Conservation (phyloP, 805 yeast species). For the Blastobotrys mokoenaii region DNA sequence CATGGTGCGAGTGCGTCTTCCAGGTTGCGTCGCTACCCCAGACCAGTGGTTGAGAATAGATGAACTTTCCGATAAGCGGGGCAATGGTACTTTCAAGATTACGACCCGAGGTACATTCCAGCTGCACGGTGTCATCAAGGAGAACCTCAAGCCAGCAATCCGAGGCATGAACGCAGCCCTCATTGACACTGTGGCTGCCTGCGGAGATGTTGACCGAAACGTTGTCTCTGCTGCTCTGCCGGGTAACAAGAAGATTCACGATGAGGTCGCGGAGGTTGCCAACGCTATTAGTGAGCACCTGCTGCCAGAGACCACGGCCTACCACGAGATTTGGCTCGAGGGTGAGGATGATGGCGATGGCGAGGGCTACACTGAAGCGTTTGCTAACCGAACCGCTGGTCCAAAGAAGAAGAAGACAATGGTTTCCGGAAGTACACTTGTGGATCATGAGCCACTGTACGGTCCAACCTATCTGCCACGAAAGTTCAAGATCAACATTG, state of each 20-base stretch:
- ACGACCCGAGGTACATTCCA: slow-evolving; percentile 98
- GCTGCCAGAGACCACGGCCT: slow-evolving; percentile 87
- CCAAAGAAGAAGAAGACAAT: slow-evolving; percentile 73
- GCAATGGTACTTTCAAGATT: slow-evolving; percentile 88
- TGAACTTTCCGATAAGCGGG: slow-evolving; percentile 66
- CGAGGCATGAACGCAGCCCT: slow-evolving; percentile 86
- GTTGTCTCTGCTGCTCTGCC: slow-evolving; percentile 92
- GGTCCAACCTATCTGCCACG: slow-evolving; percentile 86
- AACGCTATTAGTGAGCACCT: slow-evolving; percentile 66
- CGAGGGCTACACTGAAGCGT: slow-evolving; percentile 52
- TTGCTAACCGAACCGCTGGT: slow-evolving; percentile 62
- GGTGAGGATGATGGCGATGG: slow-evolving; percentile 71
- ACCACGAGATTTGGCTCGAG: slow-evolving; percentile 94
- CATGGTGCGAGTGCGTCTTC: slow-evolving; percentile 92
- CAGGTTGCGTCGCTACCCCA: slow-evolving; percentile 87
- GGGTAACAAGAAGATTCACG: slow-evolving; percentile 70
- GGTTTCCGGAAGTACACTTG: slow-evolving; percentile 80
- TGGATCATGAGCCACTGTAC: slow-evolving; percentile 76
- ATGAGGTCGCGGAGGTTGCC: slow-evolving; percentile 59
- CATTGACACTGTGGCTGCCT: slow-evolving; percentile 93
- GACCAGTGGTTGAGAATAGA: slow-evolving; percentile 84
- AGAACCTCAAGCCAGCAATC: slow-evolving; percentile 79
- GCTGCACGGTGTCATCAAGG: slow-evolving; percentile 89
- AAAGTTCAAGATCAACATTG: slow-evolving; percentile 88
- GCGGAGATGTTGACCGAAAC: slow-evolving; percentile 97